A percentile compares a stretch with the other conserved stretches of the same genome.
Conservation (phyloP, 257 asterid genomes). For the Solanum pinnatisectum region DNA sequence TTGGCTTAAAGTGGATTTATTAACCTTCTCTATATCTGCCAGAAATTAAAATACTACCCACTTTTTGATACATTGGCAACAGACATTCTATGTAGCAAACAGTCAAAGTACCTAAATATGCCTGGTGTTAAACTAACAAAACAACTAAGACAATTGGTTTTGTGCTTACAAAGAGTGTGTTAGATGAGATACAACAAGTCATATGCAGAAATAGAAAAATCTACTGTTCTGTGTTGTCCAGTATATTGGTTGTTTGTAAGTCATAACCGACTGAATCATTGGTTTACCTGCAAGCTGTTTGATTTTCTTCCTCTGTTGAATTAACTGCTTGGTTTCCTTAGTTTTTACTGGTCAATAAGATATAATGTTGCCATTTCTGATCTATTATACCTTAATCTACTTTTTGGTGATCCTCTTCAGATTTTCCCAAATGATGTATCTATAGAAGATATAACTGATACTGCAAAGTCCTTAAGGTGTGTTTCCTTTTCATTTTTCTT, state of each 20-base stretch:
- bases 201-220: background rate
- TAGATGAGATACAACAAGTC: background rate
- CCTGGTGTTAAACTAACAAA: background rate
- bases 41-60: background rate
- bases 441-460: slow-evolving; percentile 54
- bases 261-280: background rate
- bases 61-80: background rate
- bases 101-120: background rate
- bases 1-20: background rate
- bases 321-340: background rate
- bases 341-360: background rate
- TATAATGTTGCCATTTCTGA: background rate
- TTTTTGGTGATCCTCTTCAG: slow-evolving; percentile 26
- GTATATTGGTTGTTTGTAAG: background rate
- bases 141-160: background rate
- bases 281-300: background rate
- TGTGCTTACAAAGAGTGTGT: background rate
- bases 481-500: slow-evolving; percentile 1
- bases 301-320: background rate
- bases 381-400: background rate
- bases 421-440: slow-evolving; percentile 79
- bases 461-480: slow-evolving; percentile 62
- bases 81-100: background rate
- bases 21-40: background rate
- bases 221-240: background rate